Conservation (phyloP, 805 yeast genomes). For the Candida yuanshanica region DNA sequence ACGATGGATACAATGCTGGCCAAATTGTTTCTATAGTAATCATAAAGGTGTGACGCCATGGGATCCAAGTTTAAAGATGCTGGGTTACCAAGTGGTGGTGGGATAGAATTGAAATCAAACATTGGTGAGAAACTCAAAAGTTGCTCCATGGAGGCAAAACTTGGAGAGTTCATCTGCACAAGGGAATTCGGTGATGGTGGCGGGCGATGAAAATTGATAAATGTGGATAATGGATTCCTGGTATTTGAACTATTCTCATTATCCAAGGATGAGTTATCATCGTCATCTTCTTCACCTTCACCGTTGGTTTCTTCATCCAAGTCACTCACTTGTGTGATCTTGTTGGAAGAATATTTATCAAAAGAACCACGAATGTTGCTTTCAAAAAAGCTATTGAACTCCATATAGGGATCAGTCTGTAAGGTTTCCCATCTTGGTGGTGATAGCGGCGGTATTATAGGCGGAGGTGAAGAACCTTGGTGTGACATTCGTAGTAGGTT, state of each 20-base stretch:
- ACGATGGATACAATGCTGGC: slow-evolving; percentile 43
- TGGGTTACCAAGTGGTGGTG: slow-evolving; percentile 7
- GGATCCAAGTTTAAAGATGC: slow-evolving; percentile 31
- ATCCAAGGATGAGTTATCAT: slow-evolving; percentile 3
- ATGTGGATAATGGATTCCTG: neutral
- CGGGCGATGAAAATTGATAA: neutral
- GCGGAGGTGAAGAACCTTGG: slow-evolving; percentile 8
- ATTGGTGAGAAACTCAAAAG: slow-evolving; percentile 1
- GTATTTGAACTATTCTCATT: neutral
- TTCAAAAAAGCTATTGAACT: slow-evolving; percentile 23
- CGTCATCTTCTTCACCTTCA: slow-evolving; percentile 1
- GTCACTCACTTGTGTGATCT: slow-evolving; percentile 13
- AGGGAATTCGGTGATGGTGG: neutral
- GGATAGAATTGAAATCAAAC: neutral
- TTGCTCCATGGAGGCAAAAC: neutral
- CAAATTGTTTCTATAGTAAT: slow-evolving; percentile 44
- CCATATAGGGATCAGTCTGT: slow-evolving; percentile 12
- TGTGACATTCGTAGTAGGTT: slow-evolving; percentile 13
- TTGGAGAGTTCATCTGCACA: neutral
- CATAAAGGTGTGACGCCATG: slow-evolving; percentile 38
- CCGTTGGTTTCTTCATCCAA: neutral
- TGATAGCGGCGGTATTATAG: slow-evolving; percentile 1
- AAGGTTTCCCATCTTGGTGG: slow-evolving; percentile 13
- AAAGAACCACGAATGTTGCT: slow-evolving; percentile 18
- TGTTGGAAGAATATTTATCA: slow-evolving; percentile 10